Evolutionary conservation across 1,284 basidiomycete species (phyloP).

Genomic region (Anthracocystis walkeri): DNA sequence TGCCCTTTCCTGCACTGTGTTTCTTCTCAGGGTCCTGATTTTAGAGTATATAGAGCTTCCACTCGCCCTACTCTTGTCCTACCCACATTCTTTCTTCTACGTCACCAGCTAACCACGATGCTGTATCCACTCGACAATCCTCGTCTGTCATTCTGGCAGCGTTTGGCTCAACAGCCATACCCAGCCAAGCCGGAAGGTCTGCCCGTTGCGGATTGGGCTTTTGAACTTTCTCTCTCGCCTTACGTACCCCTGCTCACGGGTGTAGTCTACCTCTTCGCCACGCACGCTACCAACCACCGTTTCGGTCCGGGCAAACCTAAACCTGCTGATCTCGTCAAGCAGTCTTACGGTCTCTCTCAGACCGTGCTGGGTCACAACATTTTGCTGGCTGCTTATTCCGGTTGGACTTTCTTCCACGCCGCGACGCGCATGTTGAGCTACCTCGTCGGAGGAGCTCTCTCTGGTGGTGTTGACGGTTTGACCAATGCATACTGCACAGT

Average conservation of each 20-base stretch:
- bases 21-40: background rate
- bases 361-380: conserved; percentile 67
- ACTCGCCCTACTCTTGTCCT: background rate
- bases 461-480: conserved; percentile 53
- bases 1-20: background rate
- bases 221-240: conserved; percentile 51
- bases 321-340: conserved; percentile 53
- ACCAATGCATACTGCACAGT: conserved; percentile 68
- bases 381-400: conserved; percentile 63
- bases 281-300: conserved; percentile 44
- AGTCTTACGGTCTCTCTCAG: conserved; percentile 39
- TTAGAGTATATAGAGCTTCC: conserved; percentile 9
- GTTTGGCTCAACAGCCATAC: conserved; percentile 43
- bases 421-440: conserved; percentile 40
- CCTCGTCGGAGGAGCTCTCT: conserved; percentile 27
- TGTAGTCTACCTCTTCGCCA: conserved; percentile 52
- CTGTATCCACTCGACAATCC: conserved; percentile 49
- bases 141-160: conserved; percentile 33
- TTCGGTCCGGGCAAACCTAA: conserved; percentile 51
- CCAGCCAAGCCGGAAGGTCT: conserved; percentile 53
- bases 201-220: conserved; percentile 42
- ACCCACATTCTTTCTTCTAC: background rate
- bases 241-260: conserved; percentile 38
- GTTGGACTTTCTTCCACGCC: conserved; percentile 59
- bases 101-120: conserved; percentile 13